Evolutionary conservation across 148 eudicot genomes (phyloP), one percentile per base, ranked within the genome.

Genomic region (Spergularia bocconei): DNA sequence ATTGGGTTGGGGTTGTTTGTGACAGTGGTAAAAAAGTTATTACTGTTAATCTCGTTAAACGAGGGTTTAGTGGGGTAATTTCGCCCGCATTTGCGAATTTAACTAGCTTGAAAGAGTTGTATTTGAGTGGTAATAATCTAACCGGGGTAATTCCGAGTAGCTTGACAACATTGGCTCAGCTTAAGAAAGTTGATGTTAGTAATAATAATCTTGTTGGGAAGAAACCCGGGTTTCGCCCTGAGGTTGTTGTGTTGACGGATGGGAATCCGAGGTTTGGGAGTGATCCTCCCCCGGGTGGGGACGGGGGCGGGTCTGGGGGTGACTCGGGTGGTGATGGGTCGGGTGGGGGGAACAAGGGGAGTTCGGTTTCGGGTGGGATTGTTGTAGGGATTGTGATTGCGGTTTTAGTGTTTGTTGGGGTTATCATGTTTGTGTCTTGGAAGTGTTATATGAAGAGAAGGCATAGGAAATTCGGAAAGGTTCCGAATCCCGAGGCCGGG

Each of bases 131-230:
- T 52, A 69, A 89, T 72, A 79, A 84, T 61, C 77, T 89, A 51
- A 83, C 87, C 13, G 93, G 91, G 6, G 5, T 23, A 2, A 84
- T 89, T 9, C 93, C 93, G 6, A 79, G 15, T 3, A 72, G 61
- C 38, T 81, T 89, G 78, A 75, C 84, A 6, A 63, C 59, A 25
- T 77, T 89, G 79, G 36, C 86, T 20, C 72, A 81, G 52, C 80
- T 89, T 50, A 81, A 78, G 60, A 63, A 21, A 44, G 55, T 89
- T 36, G 91, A 89, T 73, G 82, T 87, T 76, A 81, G 88, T 2
- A 79, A 86, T 67, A 89, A 89, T 78, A 83, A 87, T 61, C 67
- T 89, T 59, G 78, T 80, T 73, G 93, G 93, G 19, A 71, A 76
- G 14, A 23, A 79, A 5, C 89, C 87, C 0, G 69, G 2, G n/a